These are phyloP conservation scores for Solanum paucissectum DNA, from an alignment of 257 asterid species.

Conservation along the genomic window DNA sequence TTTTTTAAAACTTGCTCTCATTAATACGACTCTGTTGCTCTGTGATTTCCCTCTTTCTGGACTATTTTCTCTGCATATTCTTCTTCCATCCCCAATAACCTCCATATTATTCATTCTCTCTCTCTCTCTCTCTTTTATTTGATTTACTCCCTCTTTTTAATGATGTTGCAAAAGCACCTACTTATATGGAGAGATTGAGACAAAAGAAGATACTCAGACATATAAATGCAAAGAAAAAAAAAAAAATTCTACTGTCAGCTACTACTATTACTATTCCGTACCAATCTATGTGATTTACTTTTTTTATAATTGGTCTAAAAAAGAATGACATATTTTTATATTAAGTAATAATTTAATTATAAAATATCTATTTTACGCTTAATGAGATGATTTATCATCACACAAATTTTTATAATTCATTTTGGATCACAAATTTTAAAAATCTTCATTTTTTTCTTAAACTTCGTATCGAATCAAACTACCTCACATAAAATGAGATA, in stretches of 20 bases:
- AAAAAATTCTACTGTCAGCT: background rate
- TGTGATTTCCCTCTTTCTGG: conserved; percentile 17
- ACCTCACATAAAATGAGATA: too few relatives aligned
- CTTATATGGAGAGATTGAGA: background rate
- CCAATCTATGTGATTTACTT: too few relatives aligned
- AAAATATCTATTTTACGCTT: fast-evolving
- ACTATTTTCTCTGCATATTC: conserved; percentile 19
- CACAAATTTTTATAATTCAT: fast-evolving
- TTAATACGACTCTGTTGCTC: conserved; percentile 4
- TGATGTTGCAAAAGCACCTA: background rate
- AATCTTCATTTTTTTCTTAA: too few relatives aligned
- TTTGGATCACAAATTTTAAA: too few relatives aligned
- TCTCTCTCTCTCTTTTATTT: background rate
- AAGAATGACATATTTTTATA: too few relatives aligned
- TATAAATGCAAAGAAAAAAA: background rate
- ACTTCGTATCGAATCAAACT: fast-evolving
- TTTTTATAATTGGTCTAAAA: fast-evolving
- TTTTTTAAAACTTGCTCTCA: conserved; percentile 41
- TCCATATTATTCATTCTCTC: background rate
- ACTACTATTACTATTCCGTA: background rate
- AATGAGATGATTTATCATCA: too few relatives aligned
- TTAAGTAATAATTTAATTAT: too few relatives aligned
- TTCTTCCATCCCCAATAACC: conserved; percentile 12
- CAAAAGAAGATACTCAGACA: background rate
- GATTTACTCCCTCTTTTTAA: background rate